Base-by-base conservation (phyloP, 371 early-diverging fungal species). In the Circinella minor region DNA sequence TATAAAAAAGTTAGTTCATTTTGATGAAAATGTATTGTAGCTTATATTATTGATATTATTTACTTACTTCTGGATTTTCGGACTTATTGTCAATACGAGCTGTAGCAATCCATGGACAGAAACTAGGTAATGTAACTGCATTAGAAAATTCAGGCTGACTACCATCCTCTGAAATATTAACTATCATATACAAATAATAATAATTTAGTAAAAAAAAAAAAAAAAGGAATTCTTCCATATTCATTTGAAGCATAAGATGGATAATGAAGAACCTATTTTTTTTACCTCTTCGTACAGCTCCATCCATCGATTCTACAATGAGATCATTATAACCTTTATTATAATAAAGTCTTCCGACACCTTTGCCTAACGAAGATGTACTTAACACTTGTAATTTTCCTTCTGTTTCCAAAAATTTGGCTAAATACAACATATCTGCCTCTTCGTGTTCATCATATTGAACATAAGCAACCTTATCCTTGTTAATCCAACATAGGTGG, bases 51-150 rank as follows among this genome's bases (percentile, higher is more conserved):
- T 27, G 1, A 47, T 18, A 3, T 17, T 63, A 46, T 4, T 27
- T 34, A 11, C 17, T 36, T 59, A 67, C 67, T 61, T 68, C 63
- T 20, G 51, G 54, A 20, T 61, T 43, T 4, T 55, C 61, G 37
- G 36, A 36, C 7, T 61, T 27, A 3, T 74, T 38, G 34, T 87
- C 88, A 15, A 89, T 72, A 63, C 79, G 74, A n/a, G 84, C 78
- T 0, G 88, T 84, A 5, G 86, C 86, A 70, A 94, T 84, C 91
- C 92, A 92, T 8, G 87, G 81, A 70, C 93, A 93, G 34, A 86
- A 81, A 20, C 81, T 81, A 37, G 92, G 88, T 55, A 94, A 76
- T 10, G 59, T 55, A 15, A 69, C 55, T 34, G 66, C 54, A 18
- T 71, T 59, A 37, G 34, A 55, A 14, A 72, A 39, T 17, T 20